A percentile compares a stretch with the other conserved stretches of the same genome.
These are phyloP conservation scores for Calvatia gigantea DNA, from an alignment of 768 basidiomycete genomes.

Conservation along the genomic window DNA sequence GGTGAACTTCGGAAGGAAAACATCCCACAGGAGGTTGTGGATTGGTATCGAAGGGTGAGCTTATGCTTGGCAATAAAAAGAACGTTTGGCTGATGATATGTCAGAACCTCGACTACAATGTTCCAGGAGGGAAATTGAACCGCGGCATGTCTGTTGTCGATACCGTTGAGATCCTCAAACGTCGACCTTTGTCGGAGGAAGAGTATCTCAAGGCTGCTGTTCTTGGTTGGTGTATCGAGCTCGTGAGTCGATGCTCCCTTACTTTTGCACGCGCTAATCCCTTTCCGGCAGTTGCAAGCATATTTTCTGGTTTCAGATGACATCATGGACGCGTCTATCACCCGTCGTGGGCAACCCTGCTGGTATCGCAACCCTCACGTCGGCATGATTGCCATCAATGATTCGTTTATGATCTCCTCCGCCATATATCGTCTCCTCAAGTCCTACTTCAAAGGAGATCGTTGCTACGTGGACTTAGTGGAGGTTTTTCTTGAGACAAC, in stretches of 20 bases:
- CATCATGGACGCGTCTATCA: conserved; percentile 95
- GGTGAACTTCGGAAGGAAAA: conserved; percentile 60
- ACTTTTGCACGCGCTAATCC: background rate
- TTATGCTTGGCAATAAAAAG: conserved; percentile 8
- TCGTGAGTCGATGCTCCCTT: conserved; percentile 53
- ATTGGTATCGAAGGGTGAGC: conserved; percentile 81
- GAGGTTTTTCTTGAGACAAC: conserved; percentile 91
- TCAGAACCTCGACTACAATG: conserved; percentile 88
- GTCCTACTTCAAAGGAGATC: conserved; percentile 40
- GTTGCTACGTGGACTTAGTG: conserved; percentile 85
- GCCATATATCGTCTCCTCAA: conserved; percentile 92
- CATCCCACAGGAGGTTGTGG: conserved; percentile 81
- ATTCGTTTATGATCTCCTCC: conserved; percentile 92
- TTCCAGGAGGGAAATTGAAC: conserved; percentile 96
- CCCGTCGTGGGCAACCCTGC: conserved; percentile 91
- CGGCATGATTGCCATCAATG: conserved; percentile 90
- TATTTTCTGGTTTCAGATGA: conserved; percentile 97
- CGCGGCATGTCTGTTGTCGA: conserved; percentile 96
- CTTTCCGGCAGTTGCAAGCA: conserved; percentile 74
- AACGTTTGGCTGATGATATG: background rate
- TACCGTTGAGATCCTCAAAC: conserved; percentile 84
- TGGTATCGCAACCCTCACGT: conserved; percentile 75
- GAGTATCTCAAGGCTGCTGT: conserved; percentile 89
- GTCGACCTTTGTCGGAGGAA: conserved; percentile 62
- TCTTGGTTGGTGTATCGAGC: conserved; percentile 93